These are phyloP conservation scores for Alternaria brassicae DNA, from an alignment of 2,329 filamentous ascomycete genomes.

Conservation along the genomic window DNA sequence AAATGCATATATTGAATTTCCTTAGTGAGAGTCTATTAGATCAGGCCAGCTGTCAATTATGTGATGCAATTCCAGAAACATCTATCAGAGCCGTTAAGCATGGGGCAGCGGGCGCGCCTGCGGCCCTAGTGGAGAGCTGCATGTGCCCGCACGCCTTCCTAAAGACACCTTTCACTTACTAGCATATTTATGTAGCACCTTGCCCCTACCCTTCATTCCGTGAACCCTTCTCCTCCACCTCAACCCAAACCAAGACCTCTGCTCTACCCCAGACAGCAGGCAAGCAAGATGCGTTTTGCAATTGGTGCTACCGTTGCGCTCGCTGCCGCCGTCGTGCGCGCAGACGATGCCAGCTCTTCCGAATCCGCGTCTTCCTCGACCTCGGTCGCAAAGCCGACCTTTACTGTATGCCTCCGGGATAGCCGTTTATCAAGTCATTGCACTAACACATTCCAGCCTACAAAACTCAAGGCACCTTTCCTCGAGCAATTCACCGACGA, in stretches of 20 bases:
- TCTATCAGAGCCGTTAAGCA: constrained; percentile 23
- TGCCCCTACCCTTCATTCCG: constrained; percentile 27
- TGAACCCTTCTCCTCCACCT: constrained; percentile 27
- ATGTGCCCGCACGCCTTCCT: constrained; percentile 18
- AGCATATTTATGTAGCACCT: constrained; percentile 13
- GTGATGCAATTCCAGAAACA: constrained; percentile 31
- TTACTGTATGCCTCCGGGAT: constrained; percentile 73
- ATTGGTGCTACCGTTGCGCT: constrained; percentile 74
- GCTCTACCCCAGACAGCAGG: constrained; percentile 41
- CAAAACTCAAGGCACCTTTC: constrained; percentile 88
- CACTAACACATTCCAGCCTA: constrained; percentile 68
- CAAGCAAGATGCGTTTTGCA: constrained; percentile 64
- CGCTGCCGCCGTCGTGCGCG: constrained; percentile 75
- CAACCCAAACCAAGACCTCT: constrained; percentile 34
- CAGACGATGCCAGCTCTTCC: constrained; percentile 62
- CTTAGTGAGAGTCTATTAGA: neutral
- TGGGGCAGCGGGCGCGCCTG: constrained; percentile 10
- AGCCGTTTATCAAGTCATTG: neutral
- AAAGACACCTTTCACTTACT: neutral
- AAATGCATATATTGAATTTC: neutral
- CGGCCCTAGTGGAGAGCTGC: constrained; percentile 17
- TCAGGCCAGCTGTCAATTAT: constrained; percentile 33
- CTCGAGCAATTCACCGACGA: constrained; percentile 98
- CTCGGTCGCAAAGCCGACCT: constrained; percentile 74
- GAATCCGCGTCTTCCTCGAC: constrained; percentile 61